phyloP scores from a whole-genome alignment of 1,284 basidiomycete species.

The Ceratobasidium sp. region DNA sequence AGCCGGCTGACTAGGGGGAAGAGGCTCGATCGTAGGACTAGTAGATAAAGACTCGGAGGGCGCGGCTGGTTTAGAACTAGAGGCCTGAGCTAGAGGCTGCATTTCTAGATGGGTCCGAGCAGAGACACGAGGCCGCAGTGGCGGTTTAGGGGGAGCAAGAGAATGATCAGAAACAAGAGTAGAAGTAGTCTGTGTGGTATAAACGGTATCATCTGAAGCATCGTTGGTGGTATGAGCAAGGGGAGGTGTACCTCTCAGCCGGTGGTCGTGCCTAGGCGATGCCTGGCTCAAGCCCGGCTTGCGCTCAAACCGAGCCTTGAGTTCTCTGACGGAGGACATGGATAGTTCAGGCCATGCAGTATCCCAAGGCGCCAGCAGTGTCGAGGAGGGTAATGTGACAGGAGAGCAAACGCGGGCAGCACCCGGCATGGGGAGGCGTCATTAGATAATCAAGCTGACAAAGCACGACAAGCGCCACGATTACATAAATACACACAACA shows the following conservation, averaged over 20 bases:
- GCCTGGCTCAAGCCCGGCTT: not conserved
- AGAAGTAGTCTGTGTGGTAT: not conserved
- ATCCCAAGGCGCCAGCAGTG: not conserved
- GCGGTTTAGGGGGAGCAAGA: not conserved
- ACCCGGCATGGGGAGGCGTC: no score
- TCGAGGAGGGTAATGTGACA: conserved; percentile 7
- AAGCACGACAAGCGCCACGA: not conserved
- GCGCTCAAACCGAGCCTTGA: conserved; percentile 9
- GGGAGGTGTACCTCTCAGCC: not conserved
- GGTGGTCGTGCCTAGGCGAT: not conserved
- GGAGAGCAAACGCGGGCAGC: conserved; percentile 1
- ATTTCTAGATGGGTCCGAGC: not conserved
- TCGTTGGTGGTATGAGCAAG: not conserved
- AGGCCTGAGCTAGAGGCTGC: conserved; percentile 3
- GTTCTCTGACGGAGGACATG: conserved; percentile 7
- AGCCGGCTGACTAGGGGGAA: conserved; percentile 28
- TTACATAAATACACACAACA: conserved; percentile 24
- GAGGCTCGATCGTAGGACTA: not conserved
- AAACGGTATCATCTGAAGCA: not conserved
- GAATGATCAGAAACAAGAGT: not conserved
- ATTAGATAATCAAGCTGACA: conserved; percentile 9
- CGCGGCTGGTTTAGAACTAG: not conserved
- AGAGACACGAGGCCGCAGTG: conserved; percentile 1
- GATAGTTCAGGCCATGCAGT: not conserved
- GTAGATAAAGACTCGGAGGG: not conserved